Conservation (phyloP, 2,329 filamentous ascomycete species). For the Phyllosticta citrichinensis region DNA sequence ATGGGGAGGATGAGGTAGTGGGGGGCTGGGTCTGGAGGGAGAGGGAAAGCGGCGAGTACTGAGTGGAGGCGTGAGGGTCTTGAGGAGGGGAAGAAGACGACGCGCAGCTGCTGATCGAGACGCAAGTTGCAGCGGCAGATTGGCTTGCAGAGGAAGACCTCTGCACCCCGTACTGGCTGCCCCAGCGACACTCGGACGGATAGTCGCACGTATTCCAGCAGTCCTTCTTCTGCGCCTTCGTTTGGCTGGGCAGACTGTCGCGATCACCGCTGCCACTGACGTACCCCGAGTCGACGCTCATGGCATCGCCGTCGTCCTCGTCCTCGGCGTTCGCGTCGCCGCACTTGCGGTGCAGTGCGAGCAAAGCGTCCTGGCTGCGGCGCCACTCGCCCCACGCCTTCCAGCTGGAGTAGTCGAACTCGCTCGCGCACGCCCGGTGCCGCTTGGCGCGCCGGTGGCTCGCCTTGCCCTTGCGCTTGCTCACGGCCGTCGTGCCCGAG, state of each 20-base stretch:
- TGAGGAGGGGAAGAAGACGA: slow-evolving; percentile 1
- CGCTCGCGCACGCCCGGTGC: slow-evolving; percentile 33
- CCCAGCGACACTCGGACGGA: slow-evolving; percentile 36
- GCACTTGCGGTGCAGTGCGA: background rate
- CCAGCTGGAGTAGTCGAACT: slow-evolving; percentile 47
- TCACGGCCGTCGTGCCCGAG: slow-evolving; percentile 34
- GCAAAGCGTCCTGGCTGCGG: slow-evolving; percentile 16
- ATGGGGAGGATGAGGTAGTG: background rate
- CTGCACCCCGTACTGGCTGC: slow-evolving; percentile 9
- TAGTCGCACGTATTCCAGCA: slow-evolving; percentile 39
- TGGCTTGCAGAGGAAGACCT: background rate
- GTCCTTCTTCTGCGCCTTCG: slow-evolving; percentile 18
- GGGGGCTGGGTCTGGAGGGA: background rate
- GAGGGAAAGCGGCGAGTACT: background rate
- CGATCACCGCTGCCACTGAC: background rate
- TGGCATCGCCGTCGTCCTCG: background rate
- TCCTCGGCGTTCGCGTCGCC: slow-evolving; percentile 14
- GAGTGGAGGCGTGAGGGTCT: background rate
- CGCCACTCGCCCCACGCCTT: slow-evolving; percentile 37
- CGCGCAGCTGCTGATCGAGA: background rate
- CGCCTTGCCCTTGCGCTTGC: slow-evolving; percentile 22
- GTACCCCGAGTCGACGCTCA: slow-evolving; percentile 1
- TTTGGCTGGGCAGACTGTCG: background rate
- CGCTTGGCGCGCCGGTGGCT: background rate
- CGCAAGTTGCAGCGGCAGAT: background rate